Percentiles rank a stretch among this genome's conserved stretches.
phyloP scores from a whole-genome alignment of 1,139 yeast species.

The Debaryomycetaceae sp. region DNA sequence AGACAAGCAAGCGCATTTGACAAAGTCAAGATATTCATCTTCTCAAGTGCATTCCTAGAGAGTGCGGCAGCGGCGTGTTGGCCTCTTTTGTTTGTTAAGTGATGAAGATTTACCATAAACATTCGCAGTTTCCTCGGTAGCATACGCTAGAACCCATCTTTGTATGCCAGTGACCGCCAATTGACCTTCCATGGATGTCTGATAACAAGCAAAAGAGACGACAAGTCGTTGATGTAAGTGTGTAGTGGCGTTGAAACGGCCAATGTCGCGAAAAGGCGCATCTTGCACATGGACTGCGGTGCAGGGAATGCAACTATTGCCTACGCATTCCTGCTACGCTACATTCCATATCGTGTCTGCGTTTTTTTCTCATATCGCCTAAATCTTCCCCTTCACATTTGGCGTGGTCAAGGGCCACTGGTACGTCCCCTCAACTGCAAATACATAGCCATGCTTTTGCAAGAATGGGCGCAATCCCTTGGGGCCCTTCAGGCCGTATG shows the following conservation, averaged over 20 bases:
- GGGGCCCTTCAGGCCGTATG: slow-evolving; percentile 95
- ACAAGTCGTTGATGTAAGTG: no score
- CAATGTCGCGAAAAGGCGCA: no score
- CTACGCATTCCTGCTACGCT: no score
- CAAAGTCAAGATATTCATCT: slow-evolving; percentile 3
- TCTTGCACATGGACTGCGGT: no score
- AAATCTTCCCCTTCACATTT: slow-evolving; percentile 33
- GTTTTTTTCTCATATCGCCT: slow-evolving; percentile 4
- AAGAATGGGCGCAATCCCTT: slow-evolving; percentile 57
- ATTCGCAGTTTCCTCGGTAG: slow-evolving; percentile 96
- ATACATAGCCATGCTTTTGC: slow-evolving; percentile 63
- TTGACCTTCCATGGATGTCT: slow-evolving; percentile 74
- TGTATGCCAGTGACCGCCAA: slow-evolving; percentile 79
- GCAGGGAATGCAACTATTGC: no score
- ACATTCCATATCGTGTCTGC: no score
- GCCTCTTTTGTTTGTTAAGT: slow-evolving; percentile 29
- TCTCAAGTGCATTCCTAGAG: slow-evolving; percentile 8
- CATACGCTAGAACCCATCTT: slow-evolving; percentile 77
- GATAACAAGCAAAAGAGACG: slow-evolving; percentile 19
- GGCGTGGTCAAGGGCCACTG: slow-evolving; percentile 84
- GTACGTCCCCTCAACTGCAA: slow-evolving; percentile 56
- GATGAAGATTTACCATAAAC: slow-evolving; percentile 77
- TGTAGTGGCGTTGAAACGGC: no score
- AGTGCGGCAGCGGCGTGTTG: slow-evolving; percentile 3
- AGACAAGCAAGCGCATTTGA: slow-evolving; percentile 5